These are phyloP conservation scores for Zopfochytrium polystomum DNA, from an alignment of 371 early-diverging fungal genomes.

Conservation along the genomic window DNA sequence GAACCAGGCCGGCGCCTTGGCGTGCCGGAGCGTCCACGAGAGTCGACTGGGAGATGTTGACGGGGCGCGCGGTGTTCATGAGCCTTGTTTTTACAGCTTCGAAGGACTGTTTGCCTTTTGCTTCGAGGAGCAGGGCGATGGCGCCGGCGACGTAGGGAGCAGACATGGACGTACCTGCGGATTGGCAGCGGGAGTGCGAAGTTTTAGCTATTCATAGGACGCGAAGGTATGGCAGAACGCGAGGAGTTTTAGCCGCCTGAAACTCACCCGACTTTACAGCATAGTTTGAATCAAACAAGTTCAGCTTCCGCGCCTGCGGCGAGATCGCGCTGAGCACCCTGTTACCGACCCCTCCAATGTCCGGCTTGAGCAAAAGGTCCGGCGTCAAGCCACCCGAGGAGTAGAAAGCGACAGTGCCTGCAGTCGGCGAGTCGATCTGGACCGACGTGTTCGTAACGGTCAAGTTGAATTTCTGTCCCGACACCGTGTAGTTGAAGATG, in stretches of 20 bases:
- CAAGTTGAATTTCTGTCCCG: constrained; percentile 10
- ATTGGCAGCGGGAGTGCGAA: too few relatives aligned
- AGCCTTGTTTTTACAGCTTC: constrained; percentile 14
- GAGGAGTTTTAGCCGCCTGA: too few relatives aligned
- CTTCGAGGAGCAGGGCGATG: constrained; percentile 29
- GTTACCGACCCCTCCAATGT: constrained; percentile 32
- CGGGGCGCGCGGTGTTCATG: constrained; percentile 53
- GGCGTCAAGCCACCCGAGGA: constrained; percentile 30
- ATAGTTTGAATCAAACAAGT: constrained; percentile 11
- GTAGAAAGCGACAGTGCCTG: constrained; percentile 46
- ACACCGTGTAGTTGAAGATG: constrained; percentile 10
- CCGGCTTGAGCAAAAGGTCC: constrained; percentile 29
- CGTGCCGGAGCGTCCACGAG: constrained; percentile 48
- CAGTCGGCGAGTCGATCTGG: constrained; percentile 11
- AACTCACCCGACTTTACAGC: constrained; percentile 13
- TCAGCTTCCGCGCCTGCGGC: neutral
- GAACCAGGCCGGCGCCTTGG: constrained; percentile 74
- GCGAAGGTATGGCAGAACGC: too few relatives aligned
- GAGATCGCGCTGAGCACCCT: constrained; percentile 27
- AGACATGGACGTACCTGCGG: constrained; percentile 52
- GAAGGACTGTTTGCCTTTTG: constrained; percentile 4
- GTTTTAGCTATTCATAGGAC: neutral
- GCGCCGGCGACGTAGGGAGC: constrained; percentile 41
- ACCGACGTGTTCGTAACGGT: neutral
- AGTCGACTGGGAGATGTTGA: constrained; percentile 35